Conservation (phyloP, 306 rosid genomes). For the Canavalia gladiata region DNA sequence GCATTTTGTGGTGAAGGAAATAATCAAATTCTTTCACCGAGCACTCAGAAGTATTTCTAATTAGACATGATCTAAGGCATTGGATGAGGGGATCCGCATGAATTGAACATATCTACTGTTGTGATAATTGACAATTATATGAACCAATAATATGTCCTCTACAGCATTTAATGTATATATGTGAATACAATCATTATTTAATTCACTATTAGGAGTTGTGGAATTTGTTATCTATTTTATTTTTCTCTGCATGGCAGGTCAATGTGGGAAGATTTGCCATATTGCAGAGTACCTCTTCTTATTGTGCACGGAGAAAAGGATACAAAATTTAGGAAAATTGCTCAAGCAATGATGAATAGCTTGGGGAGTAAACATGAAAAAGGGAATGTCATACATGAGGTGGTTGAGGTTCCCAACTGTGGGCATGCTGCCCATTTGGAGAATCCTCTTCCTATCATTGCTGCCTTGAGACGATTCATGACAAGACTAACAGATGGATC, state of each 20-base stretch:
- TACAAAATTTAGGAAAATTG: constrained; percentile 73
- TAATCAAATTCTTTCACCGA: not conserved
- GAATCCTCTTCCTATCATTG: constrained; percentile 79
- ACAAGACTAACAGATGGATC: constrained; percentile 45
- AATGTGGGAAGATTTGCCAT: constrained; percentile 84
- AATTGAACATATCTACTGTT: not conserved
- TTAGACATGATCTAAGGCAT: not conserved
- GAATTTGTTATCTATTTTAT: not conserved
- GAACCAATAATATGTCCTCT: not conserved
- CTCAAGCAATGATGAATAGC: constrained; percentile 63
- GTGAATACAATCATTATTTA: not conserved
- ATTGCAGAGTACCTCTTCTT: constrained; percentile 74
- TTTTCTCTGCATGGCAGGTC: constrained; percentile 61
- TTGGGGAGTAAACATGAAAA: constrained; percentile 43
- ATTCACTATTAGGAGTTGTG: not conserved
- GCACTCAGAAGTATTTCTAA: constrained; percentile 11
- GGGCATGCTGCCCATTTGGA: constrained; percentile 96
- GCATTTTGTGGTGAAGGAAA: not conserved
- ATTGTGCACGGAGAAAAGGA: constrained; percentile 84
- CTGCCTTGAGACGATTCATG: constrained; percentile 67
- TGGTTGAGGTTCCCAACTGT: constrained; percentile 72
- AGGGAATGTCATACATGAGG: constrained; percentile 53
- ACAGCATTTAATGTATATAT: not conserved
- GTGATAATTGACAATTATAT: constrained; percentile 10
- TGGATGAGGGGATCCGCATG: not conserved